Evolutionary conservation across 2,329 filamentous ascomycete genomes (phyloP), one percentile per base, ranked within the genome.

Genomic region (Clonostachys rhizophaga): DNA sequence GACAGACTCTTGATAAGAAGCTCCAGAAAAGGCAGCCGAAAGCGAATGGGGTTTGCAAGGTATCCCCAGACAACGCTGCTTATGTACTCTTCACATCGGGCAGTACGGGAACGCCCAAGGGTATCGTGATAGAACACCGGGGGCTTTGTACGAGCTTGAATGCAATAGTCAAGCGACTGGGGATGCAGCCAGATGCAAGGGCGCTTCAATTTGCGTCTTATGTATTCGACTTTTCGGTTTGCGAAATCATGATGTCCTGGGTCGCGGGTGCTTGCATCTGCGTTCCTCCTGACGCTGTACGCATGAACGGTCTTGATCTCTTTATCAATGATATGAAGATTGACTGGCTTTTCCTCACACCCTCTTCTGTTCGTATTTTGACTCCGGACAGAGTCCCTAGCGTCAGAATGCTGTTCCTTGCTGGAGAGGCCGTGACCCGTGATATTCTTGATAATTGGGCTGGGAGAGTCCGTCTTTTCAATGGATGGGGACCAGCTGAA

Each of bases 41-140:
- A 17, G 37, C 3, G 13, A 13, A 10, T 30, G 45, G 30, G n/a
- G 8, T 30, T 30, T 30, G 24, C 24, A 30, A 30, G 9, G 40
- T 17, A 10, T 18, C 16, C n/a, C 40, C 43, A 5, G 12, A 17
- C 6, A 48, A 47, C 34, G 13, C 44, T 4, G 50, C 50, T 12
- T 54, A 53, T 33, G 30, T 53, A 3, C 37, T 53, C 17, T 54
- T 51, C 46, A 53, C 52, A 1, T 51, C 48, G 4, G 52, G 52
- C 11, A 51, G 47, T 12, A 50, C 52, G 3, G 52, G 52, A 3
- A 34, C 39, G 14, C 51, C 48, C n/a, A 54, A 54, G 34, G 52
- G 52, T 30, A 43, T 49, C 9, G 42, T 52, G 10, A 41, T 52
- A 3, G 46, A 53, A 30, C 48, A 50, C 17, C 37, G 30, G 12